These are phyloP conservation scores for Magnusiomyces tetraspermus DNA, from an alignment of 1,139 yeast species.

Conservation along the genomic window DNA sequence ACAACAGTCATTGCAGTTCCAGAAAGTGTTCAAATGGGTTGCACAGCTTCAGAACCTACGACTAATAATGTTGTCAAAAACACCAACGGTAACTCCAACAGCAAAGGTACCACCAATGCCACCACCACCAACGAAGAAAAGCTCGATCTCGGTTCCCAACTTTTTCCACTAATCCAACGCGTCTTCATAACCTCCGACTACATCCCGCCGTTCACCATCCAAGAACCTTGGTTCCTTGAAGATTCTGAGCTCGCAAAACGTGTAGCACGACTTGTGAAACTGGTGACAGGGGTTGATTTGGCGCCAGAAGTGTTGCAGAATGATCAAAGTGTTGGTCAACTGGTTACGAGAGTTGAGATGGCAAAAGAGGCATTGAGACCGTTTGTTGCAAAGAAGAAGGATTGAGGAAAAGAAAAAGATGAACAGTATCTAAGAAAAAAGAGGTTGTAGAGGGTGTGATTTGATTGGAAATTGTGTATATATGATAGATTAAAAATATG, in stretches of 20 bases:
- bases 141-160: slow-evolving; percentile 27
- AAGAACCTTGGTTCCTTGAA: slow-evolving; percentile 24
- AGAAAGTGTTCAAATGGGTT: neutral
- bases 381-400: slow-evolving; percentile 16
- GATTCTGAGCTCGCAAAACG: slow-evolving; percentile 25
- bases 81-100: too few species aligned
- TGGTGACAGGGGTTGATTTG: slow-evolving; percentile 29
- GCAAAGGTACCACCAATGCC: too few species aligned
- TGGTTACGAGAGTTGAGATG: slow-evolving; percentile 26
- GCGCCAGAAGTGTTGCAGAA: slow-evolving; percentile 28
- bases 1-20: too few species aligned
- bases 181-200: slow-evolving; percentile 20
- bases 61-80: too few species aligned
- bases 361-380: slow-evolving; percentile 28
- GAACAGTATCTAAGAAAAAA: too few species aligned
- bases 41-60: neutral
- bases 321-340: slow-evolving; percentile 25
- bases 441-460: too few species aligned
- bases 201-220: slow-evolving; percentile 21
- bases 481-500: too few species aligned
- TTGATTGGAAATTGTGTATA: too few species aligned
- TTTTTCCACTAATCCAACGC: slow-evolving; percentile 23
- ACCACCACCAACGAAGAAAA: too few species aligned
- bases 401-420: too few species aligned
- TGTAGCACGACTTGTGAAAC: slow-evolving; percentile 26